phyloP scores from a whole-genome alignment of 305 asterid species.

The Salvia sclarea region DNA sequence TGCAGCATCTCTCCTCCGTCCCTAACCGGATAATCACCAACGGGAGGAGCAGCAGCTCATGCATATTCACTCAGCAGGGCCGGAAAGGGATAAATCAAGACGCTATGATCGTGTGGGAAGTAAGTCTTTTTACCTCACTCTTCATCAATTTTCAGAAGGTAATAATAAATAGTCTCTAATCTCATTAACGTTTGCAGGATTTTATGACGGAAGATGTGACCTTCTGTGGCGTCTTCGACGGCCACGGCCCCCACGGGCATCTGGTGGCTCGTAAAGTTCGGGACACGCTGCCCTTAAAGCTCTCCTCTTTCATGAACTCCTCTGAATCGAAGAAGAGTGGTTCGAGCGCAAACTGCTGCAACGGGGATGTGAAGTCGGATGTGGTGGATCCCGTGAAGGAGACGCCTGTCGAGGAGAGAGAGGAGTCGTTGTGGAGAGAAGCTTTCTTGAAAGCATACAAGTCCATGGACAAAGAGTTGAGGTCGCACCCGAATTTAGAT shows the following conservation, averaged over 20 bases:
- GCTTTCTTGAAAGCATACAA: slow-evolving; percentile 80
- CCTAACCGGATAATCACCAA: slow-evolving; percentile 79
- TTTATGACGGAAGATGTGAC: slow-evolving; percentile 80
- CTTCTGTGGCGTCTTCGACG: slow-evolving; percentile 93
- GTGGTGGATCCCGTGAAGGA: slow-evolving; percentile 62
- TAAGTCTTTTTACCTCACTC: slow-evolving; percentile 38
- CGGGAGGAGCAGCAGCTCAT: slow-evolving; percentile 73
- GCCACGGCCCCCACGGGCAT: slow-evolving; percentile 97
- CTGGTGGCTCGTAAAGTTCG: slow-evolving; percentile 91
- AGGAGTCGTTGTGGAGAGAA: slow-evolving; percentile 63
- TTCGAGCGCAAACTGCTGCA: slow-evolving; percentile 57
- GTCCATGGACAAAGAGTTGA: slow-evolving; percentile 92
- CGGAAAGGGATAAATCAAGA: slow-evolving; percentile 98
- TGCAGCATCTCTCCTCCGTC: slow-evolving; percentile 69
- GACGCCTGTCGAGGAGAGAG: slow-evolving; percentile 42
- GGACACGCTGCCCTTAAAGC: slow-evolving; percentile 74
- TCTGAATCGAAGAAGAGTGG: slow-evolving; percentile 53
- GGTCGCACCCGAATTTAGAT: slow-evolving; percentile 82
- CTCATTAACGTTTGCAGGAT: slow-evolving; percentile 51
- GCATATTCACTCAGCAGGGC: slow-evolving; percentile 97
- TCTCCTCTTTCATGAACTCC: slow-evolving; percentile 58
- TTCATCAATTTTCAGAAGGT: slow-evolving; percentile 10
- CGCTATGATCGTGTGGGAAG: slow-evolving; percentile 99
- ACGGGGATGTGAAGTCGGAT: slow-evolving; percentile 49
- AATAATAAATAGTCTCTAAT: slow-evolving; percentile 14